Evolutionary conservation across 2,329 filamentous ascomycete genomes (phyloP), one percentile per base, ranked within the genome.

Genomic region (Neophaeococcomyces mojaviensis): DNA sequence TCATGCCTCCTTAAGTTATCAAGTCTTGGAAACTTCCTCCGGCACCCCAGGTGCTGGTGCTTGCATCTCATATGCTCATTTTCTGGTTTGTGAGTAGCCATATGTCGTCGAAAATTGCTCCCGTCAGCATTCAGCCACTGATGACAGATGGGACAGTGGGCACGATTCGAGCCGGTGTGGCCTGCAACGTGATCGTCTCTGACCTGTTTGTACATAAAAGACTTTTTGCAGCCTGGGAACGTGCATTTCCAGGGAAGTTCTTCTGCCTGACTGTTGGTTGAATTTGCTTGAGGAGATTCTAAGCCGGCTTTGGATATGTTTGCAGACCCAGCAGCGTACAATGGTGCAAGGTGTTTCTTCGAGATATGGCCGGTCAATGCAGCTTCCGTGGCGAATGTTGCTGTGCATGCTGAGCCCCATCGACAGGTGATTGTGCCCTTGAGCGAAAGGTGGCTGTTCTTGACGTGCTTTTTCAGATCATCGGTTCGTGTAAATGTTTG

Each of bases 161-260:
- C 53, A 28, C 52, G 52, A 43, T 55, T 57, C 18, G 53, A 51
- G 34, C 53, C 49, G 37, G 52, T 50, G 22, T 48, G 46, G 26
- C 48, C 49, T 13, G 53, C 53, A 4, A 55, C 46, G 46, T 57
- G 55, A 28, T 55, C 51, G 39, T 55, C 53, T 26, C 51, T 53
- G 12, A 57, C 53, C 47, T 57, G 55, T 31, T 57, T 57, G 47
- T 57, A 57, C 53, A 54, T 54, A 50, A 57, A 57, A 7, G 53
- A 55, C 37, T 57, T 57, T 19, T 44, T 28, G 39, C 55, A 57
- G 33, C 50, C 49, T 22, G 55, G 51, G 37, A 53, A 55, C 3
- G 55, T 57, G 44, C 55, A 57, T 44, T 57, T 57, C 47, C 55
- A 57, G 12, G 53, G 48, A 4, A 50, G 44, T n/a, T 44, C 48